Evolutionary conservation across 1,284 basidiomycete species (phyloP), one percentile per base, ranked within the genome.

Genomic region (Malassezia furfur): DNA sequence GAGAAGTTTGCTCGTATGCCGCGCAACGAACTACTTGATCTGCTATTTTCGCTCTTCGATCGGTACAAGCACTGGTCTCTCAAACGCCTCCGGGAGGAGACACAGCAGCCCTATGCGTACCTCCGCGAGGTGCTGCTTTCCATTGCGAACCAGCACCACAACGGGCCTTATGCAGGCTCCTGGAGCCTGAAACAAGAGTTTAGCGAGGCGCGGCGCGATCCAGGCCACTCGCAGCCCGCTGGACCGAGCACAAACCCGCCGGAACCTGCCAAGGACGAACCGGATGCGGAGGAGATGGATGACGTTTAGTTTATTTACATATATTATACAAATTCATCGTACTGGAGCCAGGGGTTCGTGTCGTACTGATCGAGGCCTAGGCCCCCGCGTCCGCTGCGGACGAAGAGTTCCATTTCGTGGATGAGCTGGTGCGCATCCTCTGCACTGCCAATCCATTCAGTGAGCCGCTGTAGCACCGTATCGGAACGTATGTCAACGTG

Each of bases 41-140:
- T 85, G 60, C 81, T 96, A 30, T 93, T 96, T 75, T 70, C 77
- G 1, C 78, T 85, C 8, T 96, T 93, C 78, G 81, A 83, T 55
- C 82, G 87, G 52, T 82, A 83, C 57, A 82, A 85, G 35, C 84
- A 84, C 61, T 96, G 90, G 90, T 80, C 83, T 57, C 84, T 94
- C 72, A 85, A 85, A 61, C 79, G 83, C 15, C 77, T 96, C 49
- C 82, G 88, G 44, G 83, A 86, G 60, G 83, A 83, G 52, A 87
- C 87, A 0, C 85, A 91, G 72, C 91, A 96, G 76, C 91, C 91
- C 1, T 88, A 93, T 74, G 83, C 80, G 14, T 96, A 90, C 75
- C 81, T 96, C 54, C 87, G 90, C 65, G 89, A 96, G 66, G 84
- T 88, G 0, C 77, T 96, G 47, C 79, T 78, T 40, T 85, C 88